Percentiles rank a stretch among this genome's conserved stretches.
Conservation (phyloP, 176 grass and related monocot genomes). For the Avena insularis region DNA sequence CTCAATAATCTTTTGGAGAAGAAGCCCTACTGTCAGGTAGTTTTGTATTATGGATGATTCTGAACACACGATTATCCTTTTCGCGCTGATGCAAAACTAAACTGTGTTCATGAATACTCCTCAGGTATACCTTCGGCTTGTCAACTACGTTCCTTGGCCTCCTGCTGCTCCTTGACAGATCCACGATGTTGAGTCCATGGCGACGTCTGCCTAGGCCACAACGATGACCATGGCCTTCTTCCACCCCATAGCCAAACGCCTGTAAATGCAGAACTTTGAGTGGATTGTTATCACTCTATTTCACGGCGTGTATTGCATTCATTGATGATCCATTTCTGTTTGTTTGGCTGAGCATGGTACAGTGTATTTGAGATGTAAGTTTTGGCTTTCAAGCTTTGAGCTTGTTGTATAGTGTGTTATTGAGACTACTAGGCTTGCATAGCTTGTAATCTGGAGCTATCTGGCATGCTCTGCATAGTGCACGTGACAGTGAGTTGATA, state of each 20-base stretch:
- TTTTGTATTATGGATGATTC: slow-evolving; percentile 21
- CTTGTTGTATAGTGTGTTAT: slow-evolving; percentile 46
- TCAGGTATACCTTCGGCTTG: slow-evolving; percentile 59
- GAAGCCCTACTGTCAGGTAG: slow-evolving; percentile 51
- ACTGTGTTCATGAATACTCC: slow-evolving; percentile 14
- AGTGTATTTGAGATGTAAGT: slow-evolving; percentile 38
- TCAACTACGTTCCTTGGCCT: slow-evolving; percentile 56
- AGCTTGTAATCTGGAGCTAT: slow-evolving; percentile 48
- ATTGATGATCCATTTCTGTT: slow-evolving; percentile 19
- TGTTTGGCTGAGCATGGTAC: slow-evolving; percentile 9
- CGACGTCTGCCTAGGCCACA: slow-evolving; percentile 44
- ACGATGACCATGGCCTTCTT: slow-evolving; percentile 35
- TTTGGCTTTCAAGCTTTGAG: slow-evolving; percentile 51
- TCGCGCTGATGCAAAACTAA: slow-evolving; percentile 39
- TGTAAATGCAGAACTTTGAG: slow-evolving; percentile 35
- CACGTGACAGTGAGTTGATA: slow-evolving; percentile 21
- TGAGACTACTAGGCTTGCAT: slow-evolving; percentile 52
- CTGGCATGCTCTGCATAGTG: slow-evolving; percentile 44
- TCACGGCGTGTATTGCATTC: slow-evolving; percentile 45
- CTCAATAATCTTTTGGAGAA: slow-evolving; percentile 50
- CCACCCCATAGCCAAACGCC: slow-evolving; percentile 12
- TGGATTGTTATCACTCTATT: neutral
- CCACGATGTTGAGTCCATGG: slow-evolving; percentile 45
- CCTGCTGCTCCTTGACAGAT: slow-evolving; percentile 59
- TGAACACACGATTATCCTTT: slow-evolving; percentile 35